Base-by-base conservation (phyloP, 192 early-diverging fungal genomes). In the Coemansia sp. region DNA sequence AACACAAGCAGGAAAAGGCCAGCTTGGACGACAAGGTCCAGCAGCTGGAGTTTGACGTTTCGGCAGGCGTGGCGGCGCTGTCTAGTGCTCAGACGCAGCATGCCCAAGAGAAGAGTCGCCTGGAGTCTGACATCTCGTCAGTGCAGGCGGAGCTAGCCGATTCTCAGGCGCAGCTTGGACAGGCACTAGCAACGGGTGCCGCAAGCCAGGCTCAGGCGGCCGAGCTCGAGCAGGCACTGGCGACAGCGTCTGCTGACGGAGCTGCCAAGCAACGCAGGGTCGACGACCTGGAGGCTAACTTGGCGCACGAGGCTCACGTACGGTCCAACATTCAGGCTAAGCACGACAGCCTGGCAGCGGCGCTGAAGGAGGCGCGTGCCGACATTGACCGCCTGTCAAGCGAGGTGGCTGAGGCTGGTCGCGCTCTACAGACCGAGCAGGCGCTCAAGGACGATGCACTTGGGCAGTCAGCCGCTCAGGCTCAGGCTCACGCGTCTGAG, bases 311-410 rank as follows among this genome's bases (percentile, higher is more conserved):
- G 7, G n/a, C 30, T 14, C 66, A 75, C 44, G 52, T 73, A 50
- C 78, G 78, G 58, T 65, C 68, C 59, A 72, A 58, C n/a, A 75
- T 80, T 28, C 78, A 80, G 63, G 39, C 58, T 16, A 80, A 75
- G 59, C 67, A 75, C 63, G 74, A 80, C 63, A 35, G 14, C 28
- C 64, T 80, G 50, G 66, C n/a, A 21, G 67, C 55, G 3, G 58
- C 64, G 50, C 73, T 75, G 40, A 75, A 72, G 42, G 66, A 75
- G 39, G 66, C 63, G 43, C 63, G 23, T n/a, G 30, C 43, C 21
- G 59, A 63, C 13, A 62, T 72, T 30, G 70, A 75, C 40, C 21
- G 26, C 39, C 55, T 75, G 39, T 37, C 46, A 33, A 23, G 44
- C 19, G 65, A 73, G 17, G 35, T 43, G 26, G 42, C 42, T 33